Percentiles rank a stretch among this genome's conserved stretches.
Conservation (phyloP, 2,329 filamentous ascomycete species). For the Epicoccum nigrum region DNA sequence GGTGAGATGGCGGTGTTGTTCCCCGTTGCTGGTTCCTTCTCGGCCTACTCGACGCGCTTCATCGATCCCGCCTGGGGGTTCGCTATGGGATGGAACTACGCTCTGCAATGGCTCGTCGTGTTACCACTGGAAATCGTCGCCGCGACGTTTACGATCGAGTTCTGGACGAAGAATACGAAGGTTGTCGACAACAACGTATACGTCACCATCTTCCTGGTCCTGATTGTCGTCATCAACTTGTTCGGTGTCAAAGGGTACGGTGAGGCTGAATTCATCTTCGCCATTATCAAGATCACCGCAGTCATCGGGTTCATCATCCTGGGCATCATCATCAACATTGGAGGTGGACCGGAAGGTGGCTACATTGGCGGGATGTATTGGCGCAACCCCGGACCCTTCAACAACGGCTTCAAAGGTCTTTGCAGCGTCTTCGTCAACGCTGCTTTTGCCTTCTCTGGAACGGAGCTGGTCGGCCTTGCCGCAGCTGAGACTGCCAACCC, state of each 20-base stretch:
- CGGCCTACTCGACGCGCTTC: conserved; percentile 89
- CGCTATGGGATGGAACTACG: conserved; percentile 95
- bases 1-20: conserved; percentile 91
- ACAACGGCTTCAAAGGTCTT: conserved; percentile 71
- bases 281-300: conserved; percentile 82
- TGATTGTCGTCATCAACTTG: conserved; percentile 78
- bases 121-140: conserved; percentile 87
- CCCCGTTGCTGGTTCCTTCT: conserved; percentile 90
- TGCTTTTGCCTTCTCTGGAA: conserved; percentile 67
- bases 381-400: conserved; percentile 80
- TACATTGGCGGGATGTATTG: conserved; percentile 85
- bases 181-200: conserved; percentile 64
- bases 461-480: conserved; percentile 66
- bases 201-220: conserved; percentile 78
- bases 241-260: conserved; percentile 77
- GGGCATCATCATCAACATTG: conserved; percentile 83
- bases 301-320: conserved; percentile 89
- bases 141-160: conserved; percentile 81
- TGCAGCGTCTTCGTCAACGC: conserved; percentile 69
- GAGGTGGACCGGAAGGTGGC: conserved; percentile 64
- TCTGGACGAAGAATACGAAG: conserved; percentile 66
- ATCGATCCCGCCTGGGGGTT: conserved; percentile 94
- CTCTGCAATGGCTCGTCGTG: conserved; percentile 84
- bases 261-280: conserved; percentile 87
- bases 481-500: conserved; percentile 65